Base-by-base conservation (phyloP, 2,329 filamentous ascomycete genomes). In the Didymosphaeria variabile region DNA sequence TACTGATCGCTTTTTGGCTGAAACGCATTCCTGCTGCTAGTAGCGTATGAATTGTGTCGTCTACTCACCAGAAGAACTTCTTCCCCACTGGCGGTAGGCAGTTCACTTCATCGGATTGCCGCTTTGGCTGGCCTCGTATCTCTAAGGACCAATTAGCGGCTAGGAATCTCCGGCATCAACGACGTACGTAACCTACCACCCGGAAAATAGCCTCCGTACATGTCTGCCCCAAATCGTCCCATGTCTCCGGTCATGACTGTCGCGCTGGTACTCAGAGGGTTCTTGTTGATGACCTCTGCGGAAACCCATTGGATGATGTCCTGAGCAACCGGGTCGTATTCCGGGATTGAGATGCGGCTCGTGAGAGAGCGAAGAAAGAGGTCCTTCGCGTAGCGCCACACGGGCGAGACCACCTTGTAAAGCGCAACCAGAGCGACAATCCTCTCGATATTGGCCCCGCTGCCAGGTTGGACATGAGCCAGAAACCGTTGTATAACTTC, bases 241-340 rank as follows among this genome's bases (percentile, higher is more conserved):
- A 59, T 59, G 0, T 65, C 59, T 15, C 68, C 65, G 10, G 67
- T 69, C 2, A 68, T 52, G 3, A 74, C 61, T 66, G 73, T 67
- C 7, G 68, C 71, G 42, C 62, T 69, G 17, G 67, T 66, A 13
- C 67, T 70, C 10, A 52, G 61, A 23, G n/a, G 38, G 38, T 62
- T 63, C 13, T 71, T 69, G 8, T 57, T 49, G 26, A 75, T 66
- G n/a, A 75, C 70, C 32, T 73, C 55, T 2, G 66, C 49, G 13
- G 65, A 65, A 64, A 75, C 70, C 71, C 70, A 75, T 9, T 63
- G 63, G 23, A 74, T 29, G 3, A 75, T 59, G 5, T 75, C 72
- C 49, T 60, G 68, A 5, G 67, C 70, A 31, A 72, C 56, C 9
- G 70, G 63, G 42, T 75, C 54, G 17, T 44, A 45, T 36, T 74